A percentile compares a stretch with the other conserved stretches of the same genome.
Evolutionary conservation across 2,329 filamentous ascomycete genomes (phyloP).

Genomic region (Microcyclospora tardicrescens): DNA sequence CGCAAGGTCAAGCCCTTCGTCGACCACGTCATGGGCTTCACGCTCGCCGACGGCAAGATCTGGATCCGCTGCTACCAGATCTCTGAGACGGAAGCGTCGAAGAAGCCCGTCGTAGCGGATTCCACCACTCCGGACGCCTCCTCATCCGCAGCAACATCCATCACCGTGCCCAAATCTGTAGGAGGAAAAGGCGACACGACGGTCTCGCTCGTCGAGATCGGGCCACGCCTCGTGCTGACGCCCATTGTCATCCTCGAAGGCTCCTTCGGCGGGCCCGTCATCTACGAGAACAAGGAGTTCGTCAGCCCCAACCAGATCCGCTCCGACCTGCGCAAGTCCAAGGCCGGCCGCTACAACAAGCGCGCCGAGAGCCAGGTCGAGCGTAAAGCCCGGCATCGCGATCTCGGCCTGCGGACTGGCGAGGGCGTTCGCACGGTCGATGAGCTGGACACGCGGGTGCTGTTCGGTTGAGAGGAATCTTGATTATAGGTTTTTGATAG

Average conservation of each 20-base stretch:
- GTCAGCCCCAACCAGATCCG: conserved; percentile 88
- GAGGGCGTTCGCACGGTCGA: conserved; percentile 50
- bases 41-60: conserved; percentile 80
- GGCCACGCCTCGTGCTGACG: conserved; percentile 81
- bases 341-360: conserved; percentile 64
- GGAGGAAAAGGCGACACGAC: conserved; percentile 50
- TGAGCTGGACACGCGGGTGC: conserved; percentile 60
- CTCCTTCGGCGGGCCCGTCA: conserved; percentile 87
- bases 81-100: conserved; percentile 60
- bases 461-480: conserved; percentile 61
- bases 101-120: conserved; percentile 21
- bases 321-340: conserved; percentile 61
- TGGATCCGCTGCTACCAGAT: conserved; percentile 96
- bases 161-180: conserved; percentile 25
- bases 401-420: conserved; percentile 61
- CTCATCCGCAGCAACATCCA: conserved; percentile 21
- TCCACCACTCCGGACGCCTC: conserved; percentile 16
- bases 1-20: conserved; percentile 91
- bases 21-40: conserved; percentile 90
- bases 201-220: conserved; percentile 79
- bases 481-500: not conserved
- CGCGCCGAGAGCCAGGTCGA: conserved; percentile 64
- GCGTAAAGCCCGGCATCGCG: conserved; percentile 58
- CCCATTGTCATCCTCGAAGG: conserved; percentile 93
- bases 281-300: conserved; percentile 97